phyloP scores from a whole-genome alignment of 345 rosid species.

The Psidium friedrichsthalianum region DNA sequence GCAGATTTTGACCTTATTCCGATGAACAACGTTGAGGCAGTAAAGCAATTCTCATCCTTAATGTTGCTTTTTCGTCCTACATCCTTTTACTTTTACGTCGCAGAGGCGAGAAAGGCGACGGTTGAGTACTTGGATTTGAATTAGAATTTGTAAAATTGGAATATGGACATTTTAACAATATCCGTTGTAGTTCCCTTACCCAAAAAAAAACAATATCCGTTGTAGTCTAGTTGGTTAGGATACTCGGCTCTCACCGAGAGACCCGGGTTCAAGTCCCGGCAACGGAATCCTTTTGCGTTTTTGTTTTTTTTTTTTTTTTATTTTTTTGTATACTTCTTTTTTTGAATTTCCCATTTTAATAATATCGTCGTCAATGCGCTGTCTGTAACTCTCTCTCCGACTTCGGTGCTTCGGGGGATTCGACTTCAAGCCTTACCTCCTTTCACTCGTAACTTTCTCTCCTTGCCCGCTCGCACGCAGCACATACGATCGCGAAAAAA shows the following conservation, averaged over 20 bases:
- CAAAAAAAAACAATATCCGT: no score
- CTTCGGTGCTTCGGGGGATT: neutral
- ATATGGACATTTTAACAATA: no score
- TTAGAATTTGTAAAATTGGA: no score
- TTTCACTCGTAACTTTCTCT: neutral
- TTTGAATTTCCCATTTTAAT: neutral
- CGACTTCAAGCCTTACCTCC: neutral
- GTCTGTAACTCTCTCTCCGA: neutral
- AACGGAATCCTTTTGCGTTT: constrained; percentile 1
- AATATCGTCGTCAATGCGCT: neutral
- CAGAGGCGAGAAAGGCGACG: no score
- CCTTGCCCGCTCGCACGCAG: neutral
- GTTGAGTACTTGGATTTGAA: no score
- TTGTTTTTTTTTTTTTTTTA: neutral
- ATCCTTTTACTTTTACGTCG: no score
- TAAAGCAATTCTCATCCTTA: neutral
- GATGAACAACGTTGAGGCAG: no score
- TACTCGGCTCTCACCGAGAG: constrained; percentile 43
- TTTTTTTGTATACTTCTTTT: neutral
- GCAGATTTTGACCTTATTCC: neutral
- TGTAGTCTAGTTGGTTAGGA: constrained; percentile 44
- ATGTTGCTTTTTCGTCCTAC: neutral
- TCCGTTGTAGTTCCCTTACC: no score
- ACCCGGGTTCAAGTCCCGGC: constrained; percentile 34
- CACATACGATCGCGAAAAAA: neutral